These are phyloP conservation scores for Geum urbanum DNA, from an alignment of 306 rosid genomes.

Conservation along the genomic window DNA sequence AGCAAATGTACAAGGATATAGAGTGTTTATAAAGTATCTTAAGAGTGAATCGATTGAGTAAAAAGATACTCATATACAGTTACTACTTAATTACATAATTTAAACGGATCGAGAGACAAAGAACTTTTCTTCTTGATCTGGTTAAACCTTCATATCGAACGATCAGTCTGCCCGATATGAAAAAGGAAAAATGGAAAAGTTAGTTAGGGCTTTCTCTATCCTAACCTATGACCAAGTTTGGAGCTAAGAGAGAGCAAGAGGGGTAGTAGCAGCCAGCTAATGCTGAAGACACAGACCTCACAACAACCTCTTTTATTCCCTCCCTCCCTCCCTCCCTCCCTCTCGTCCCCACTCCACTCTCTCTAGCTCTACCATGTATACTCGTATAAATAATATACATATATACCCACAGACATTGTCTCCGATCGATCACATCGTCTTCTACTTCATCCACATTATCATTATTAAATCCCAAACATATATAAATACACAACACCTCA, in stretches of 20 bases:
- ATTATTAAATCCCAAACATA: neutral
- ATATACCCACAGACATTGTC: neutral
- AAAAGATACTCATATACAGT: neutral
- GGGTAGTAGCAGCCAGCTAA: conserved; percentile 75
- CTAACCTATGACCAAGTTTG: no score
- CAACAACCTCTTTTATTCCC: conserved; percentile 45
- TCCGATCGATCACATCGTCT: neutral
- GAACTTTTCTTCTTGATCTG: neutral
- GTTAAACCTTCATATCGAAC: neutral
- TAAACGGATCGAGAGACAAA: neutral
- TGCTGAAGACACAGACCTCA: conserved; percentile 47
- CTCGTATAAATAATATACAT: neutral
- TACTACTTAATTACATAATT: neutral
- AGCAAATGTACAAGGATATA: neutral
- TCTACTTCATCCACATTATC: neutral
- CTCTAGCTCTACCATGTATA: neutral
- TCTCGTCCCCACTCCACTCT: conserved; percentile 11
- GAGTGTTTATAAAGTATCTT: neutral
- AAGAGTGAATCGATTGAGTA: neutral
- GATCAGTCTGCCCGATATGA: no score
- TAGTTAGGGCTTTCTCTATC: no score
- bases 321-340: conserved; percentile 24
- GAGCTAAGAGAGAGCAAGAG: neutral
- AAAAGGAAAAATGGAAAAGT: neutral
- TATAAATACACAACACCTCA: conserved; percentile 8